Base-by-base conservation (phyloP, 192 early-diverging fungal genomes). In the Funneliformis mosseae region DNA sequence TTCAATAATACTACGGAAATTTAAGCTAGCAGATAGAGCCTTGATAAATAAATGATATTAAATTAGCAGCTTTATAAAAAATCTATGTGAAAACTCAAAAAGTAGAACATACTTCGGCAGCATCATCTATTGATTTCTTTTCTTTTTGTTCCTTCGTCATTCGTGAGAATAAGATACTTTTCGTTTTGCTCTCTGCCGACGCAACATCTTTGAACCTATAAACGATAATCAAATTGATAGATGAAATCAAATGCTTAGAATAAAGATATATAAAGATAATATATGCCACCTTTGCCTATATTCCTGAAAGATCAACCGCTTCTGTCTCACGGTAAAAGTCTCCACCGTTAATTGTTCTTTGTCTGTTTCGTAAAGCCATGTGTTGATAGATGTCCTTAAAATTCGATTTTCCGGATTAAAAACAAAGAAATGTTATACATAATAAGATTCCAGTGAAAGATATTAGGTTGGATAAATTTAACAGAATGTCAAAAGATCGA, bases 1-100 rank as follows among this genome's bases (percentile, higher is more conserved):
- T n/a, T 98, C 96, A 62, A 98, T 91, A 8, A 98, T 87, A 10
- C 79, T 87, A 25, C 94, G 89, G 78, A 98, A 95, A 80, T 89
- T 90, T 33, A 89, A 27, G 18, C 42, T 60, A 27, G 69, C 27
- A 71, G 68, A 48, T 28, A 55, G 2, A 59, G 66, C 76, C 76
- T 71, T 16, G 10, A 21, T 18, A 62, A 45, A 25, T 18, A 28
- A n/a, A 28, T 38, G 64, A 46, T 27, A 45, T 10, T 46, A 28
- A 41, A 11, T 73, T 41, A 16, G 5, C 7, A 18, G 18, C 10
- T 14, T 14, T 18, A 43, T 69, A 69, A 42, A 21, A 18, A 12
- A 14, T 66, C 55, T 66, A 66, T 55, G 4, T 6, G 7, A 14
- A 55, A 55, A 55, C 6, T 55, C 50, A 21, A 55, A n/a, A 21